Conservation (phyloP, 2,329 filamentous ascomycete genomes). For the Pyrenochaeta sp. region DNA sequence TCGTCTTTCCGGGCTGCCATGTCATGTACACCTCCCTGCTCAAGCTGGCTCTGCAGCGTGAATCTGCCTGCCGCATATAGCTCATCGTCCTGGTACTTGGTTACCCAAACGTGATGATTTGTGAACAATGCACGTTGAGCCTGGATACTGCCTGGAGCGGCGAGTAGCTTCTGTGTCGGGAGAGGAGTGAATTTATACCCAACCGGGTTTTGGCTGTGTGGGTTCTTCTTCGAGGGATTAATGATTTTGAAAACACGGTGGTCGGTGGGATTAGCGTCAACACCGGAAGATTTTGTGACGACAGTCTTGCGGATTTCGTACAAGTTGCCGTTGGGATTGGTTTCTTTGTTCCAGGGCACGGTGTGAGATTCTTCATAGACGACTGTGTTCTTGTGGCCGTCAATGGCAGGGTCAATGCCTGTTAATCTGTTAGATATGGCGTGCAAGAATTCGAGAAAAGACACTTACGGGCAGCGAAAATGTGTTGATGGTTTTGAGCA, state of each 20-base stretch:
- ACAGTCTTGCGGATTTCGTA: slow-evolving; percentile 62
- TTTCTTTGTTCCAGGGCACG: slow-evolving; percentile 57
- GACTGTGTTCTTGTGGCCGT: slow-evolving; percentile 63
- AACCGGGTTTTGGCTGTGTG: slow-evolving; percentile 54
- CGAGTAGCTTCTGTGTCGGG: slow-evolving; percentile 59
- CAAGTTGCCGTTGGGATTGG: slow-evolving; percentile 68
- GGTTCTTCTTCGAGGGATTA: slow-evolving; percentile 57
- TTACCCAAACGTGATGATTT: slow-evolving; percentile 62
- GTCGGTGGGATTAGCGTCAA: slow-evolving; percentile 62
- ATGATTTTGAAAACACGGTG: slow-evolving; percentile 65
- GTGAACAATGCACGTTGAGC: slow-evolving; percentile 58
- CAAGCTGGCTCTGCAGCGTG: slow-evolving; percentile 55
- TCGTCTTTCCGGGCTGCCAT: slow-evolving; percentile 53
- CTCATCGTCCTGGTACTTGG: slow-evolving; percentile 61
- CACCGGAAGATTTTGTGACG: slow-evolving; percentile 56
- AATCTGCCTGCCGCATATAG: slow-evolving; percentile 58
- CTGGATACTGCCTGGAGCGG: slow-evolving; percentile 54
- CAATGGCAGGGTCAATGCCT: slow-evolving; percentile 70
- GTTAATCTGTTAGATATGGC: slow-evolving; percentile 29
- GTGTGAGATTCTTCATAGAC: slow-evolving; percentile 62
- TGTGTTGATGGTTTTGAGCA: slow-evolving; percentile 74
- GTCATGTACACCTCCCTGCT: slow-evolving; percentile 55
- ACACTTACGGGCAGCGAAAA: slow-evolving; percentile 58
- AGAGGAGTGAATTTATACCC: slow-evolving; percentile 59
- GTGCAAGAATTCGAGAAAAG: background rate